phyloP scores from a whole-genome alignment of 306 rosid genomes.

The Gastrolobium villosum region DNA sequence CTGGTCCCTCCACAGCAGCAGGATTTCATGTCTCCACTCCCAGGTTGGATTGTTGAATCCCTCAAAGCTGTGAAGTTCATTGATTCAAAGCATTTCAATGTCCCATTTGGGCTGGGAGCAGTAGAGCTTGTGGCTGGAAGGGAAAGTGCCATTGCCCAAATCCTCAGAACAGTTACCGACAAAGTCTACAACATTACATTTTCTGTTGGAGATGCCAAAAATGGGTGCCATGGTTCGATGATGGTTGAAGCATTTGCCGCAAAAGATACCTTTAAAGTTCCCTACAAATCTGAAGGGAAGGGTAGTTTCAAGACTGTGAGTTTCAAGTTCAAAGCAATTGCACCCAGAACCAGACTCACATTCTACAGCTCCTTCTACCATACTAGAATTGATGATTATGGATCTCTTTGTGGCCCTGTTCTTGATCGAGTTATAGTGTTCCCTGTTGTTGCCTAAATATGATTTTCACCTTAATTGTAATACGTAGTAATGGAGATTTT shows the following conservation, averaged over 20 bases:
- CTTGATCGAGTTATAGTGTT: slow-evolving; percentile 75
- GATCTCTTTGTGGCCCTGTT: slow-evolving; percentile 95
- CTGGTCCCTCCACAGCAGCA: slow-evolving; percentile 91
- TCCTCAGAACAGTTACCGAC: slow-evolving; percentile 72
- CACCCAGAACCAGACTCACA: slow-evolving; percentile 80
- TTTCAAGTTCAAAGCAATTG: slow-evolving; percentile 73
- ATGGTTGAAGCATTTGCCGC: slow-evolving; percentile 94
- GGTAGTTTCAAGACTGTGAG: slow-evolving; percentile 68
- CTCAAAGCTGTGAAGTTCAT: slow-evolving; percentile 89
- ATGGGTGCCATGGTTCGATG: slow-evolving; percentile 97
- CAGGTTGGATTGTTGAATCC: slow-evolving; percentile 94
- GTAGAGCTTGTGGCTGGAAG: slow-evolving; percentile 95
- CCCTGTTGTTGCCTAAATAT: slow-evolving; percentile 52
- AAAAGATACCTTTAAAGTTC: slow-evolving; percentile 77
- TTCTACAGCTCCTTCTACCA: slow-evolving; percentile 94
- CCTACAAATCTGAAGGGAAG: slow-evolving; percentile 80
- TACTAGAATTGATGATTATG: slow-evolving; percentile 77
- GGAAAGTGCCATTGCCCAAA: slow-evolving; percentile 91
- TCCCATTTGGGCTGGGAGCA: slow-evolving; percentile 76
- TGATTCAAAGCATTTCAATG: slow-evolving; percentile 59
- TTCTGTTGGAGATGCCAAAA: slow-evolving; percentile 81
- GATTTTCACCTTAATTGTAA: background rate
- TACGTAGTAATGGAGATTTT: slow-evolving; percentile 47
- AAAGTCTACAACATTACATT: slow-evolving; percentile 74
- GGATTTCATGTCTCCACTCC: slow-evolving; percentile 87